A percentile compares a stretch with the other conserved stretches of the same genome.
Conservation (phyloP, 2,329 filamentous ascomycete species). For the Microsporum ferrugineum region DNA sequence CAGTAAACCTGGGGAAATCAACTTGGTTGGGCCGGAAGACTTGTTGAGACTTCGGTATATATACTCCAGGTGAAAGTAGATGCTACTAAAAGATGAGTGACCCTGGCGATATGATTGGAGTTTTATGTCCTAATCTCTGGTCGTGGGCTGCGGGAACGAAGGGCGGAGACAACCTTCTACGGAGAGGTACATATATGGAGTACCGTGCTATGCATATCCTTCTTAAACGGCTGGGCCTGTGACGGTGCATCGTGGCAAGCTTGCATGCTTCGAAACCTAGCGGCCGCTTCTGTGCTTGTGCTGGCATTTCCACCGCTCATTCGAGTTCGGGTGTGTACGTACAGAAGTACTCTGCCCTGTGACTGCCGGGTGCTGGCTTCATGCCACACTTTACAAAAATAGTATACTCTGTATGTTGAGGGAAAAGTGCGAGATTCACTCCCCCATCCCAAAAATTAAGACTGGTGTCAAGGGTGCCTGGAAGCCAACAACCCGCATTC, state of each 20-base stretch:
- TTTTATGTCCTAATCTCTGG: background rate
- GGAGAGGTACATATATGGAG: background rate
- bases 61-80: background rate
- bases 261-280: slow-evolving; percentile 2
- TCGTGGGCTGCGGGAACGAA: background rate
- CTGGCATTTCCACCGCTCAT: slow-evolving; percentile 2
- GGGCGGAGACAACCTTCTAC: slow-evolving; percentile 2
- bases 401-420: background rate
- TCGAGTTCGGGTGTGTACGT: background rate
- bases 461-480: background rate
- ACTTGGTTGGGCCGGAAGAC: background rate
- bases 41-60: background rate
- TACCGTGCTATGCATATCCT: background rate
- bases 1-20: background rate
- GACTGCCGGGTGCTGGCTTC: background rate
- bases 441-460: background rate
- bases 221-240: background rate
- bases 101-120: background rate
- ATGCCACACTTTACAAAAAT: background rate
- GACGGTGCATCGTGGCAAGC: slow-evolving; percentile 5
- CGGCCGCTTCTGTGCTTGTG: background rate
- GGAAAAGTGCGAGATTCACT: background rate
- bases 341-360: background rate
- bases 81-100: background rate
- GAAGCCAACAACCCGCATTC: background rate